Evolutionary conservation across 169 alveolate species (phyloP).

Genomic region (Eimeria maxima): DNA sequence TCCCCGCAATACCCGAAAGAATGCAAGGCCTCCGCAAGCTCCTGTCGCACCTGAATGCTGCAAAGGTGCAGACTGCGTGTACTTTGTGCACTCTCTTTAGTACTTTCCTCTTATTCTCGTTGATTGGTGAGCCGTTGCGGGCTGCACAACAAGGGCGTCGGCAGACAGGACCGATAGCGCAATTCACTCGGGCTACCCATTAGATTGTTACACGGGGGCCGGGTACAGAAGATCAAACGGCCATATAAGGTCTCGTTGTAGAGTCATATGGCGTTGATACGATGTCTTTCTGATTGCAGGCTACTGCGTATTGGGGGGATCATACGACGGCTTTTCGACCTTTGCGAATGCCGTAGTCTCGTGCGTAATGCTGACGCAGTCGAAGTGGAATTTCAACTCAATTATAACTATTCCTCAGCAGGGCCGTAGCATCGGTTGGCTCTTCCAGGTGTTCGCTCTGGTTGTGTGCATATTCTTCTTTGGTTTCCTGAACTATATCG

Average conservation of each 20-base stretch:
- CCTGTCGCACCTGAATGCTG: slow-evolving; percentile 52
- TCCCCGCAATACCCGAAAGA: slow-evolving; percentile 71
- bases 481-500: slow-evolving; percentile 65
- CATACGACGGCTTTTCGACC: slow-evolving; percentile 67
- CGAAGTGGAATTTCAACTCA: slow-evolving; percentile 70
- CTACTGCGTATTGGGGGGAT: slow-evolving; percentile 67
- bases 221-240: neutral
- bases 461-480: slow-evolving; percentile 29
- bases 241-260: neutral
- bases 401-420: slow-evolving; percentile 66
- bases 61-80: slow-evolving; percentile 66
- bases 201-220: too few relatives aligned
- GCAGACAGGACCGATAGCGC: neutral
- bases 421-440: slow-evolving; percentile 78
- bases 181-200: neutral
- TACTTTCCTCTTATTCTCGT: slow-evolving; percentile 51
- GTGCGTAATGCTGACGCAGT: slow-evolving; percentile 72
- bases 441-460: slow-evolving; percentile 49
- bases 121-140: neutral
- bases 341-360: slow-evolving; percentile 66
- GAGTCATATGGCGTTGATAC: neutral
- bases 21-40: slow-evolving; percentile 75
- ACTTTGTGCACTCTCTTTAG: slow-evolving; percentile 66
- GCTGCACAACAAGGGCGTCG: neutral
- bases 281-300: slow-evolving; percentile 52